Percentiles rank a stretch among this genome's conserved stretches.
Conservation (phyloP, 176 grass and related monocot genomes). For the Chloris gayana region DNA sequence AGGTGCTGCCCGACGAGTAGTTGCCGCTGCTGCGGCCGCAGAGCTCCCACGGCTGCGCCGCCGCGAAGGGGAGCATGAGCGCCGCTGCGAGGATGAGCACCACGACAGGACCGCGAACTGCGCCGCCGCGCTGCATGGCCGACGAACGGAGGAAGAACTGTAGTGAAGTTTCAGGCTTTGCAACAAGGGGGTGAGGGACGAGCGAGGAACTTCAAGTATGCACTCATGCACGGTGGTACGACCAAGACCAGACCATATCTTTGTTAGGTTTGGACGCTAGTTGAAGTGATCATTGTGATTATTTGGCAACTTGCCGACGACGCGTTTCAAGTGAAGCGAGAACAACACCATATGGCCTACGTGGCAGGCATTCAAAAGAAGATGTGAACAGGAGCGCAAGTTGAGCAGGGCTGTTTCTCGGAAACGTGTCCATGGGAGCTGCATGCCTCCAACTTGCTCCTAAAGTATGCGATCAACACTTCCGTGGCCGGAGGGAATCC, state of each 20-base stretch:
- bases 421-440: neutral
- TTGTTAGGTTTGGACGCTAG: neutral
- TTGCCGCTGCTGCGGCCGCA: slow-evolving; percentile 21
- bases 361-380: no score
- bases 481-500: neutral
- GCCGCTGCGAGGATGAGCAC: no score
- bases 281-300: neutral
- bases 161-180: neutral
- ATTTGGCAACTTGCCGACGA: neutral
- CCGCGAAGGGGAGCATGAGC: neutral
- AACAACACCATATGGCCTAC: no score
- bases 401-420: neutral
- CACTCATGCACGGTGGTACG: neutral
- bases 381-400: neutral
- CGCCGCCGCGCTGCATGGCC: no score
- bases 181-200: neutral
- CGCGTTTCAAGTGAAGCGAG: neutral
- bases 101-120: no score
- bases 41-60: slow-evolving; percentile 20
- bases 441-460: neutral
- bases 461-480: neutral
- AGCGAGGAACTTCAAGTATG: neutral
- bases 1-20: slow-evolving; percentile 49
- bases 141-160: no score
- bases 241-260: neutral